Evolutionary conservation across 2,329 filamentous ascomycete species (phyloP).

Genomic region (Penicillium sp.): DNA sequence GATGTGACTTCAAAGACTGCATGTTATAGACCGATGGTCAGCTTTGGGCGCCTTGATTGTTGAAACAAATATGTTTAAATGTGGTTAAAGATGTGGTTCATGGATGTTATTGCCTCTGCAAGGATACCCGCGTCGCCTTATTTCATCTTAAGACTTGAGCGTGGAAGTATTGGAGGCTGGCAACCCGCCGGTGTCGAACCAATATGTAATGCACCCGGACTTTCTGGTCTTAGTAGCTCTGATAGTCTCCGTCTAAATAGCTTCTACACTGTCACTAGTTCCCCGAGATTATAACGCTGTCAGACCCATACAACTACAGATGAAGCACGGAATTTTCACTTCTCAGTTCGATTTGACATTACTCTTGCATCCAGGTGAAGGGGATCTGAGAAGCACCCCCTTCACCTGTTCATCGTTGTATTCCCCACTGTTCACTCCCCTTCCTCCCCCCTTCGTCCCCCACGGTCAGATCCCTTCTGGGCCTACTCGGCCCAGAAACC

Average conservation of each 20-base stretch:
- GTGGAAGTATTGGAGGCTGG: background rate
- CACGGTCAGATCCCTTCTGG: background rate
- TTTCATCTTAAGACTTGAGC: too few relatives aligned
- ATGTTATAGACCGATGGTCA: slow-evolving; percentile 79
- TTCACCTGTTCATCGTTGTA: background rate
- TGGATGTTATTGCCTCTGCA: too few relatives aligned
- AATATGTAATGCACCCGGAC: background rate
- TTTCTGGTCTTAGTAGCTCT: background rate
- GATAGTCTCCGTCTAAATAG: background rate
- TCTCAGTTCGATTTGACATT: background rate
- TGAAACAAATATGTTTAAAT: slow-evolving; percentile 67
- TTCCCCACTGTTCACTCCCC: background rate
- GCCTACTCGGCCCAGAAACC: background rate
- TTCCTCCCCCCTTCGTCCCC: background rate
- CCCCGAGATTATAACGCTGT: background rate
- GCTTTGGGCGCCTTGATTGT: slow-evolving; percentile 74
- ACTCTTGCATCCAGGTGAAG: background rate
- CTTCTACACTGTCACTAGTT: background rate
- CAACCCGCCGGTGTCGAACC: too few relatives aligned
- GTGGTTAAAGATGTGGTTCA: slow-evolving; percentile 17
- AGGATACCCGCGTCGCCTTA: too few relatives aligned
- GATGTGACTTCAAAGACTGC: slow-evolving; percentile 70
- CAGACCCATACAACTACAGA: background rate
- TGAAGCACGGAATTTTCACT: background rate
- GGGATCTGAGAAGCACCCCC: background rate